Percentiles rank a stretch among this genome's conserved stretches.
These are phyloP conservation scores for Cerrena zonata DNA, from an alignment of 1,284 basidiomycete species.

Conservation along the genomic window DNA sequence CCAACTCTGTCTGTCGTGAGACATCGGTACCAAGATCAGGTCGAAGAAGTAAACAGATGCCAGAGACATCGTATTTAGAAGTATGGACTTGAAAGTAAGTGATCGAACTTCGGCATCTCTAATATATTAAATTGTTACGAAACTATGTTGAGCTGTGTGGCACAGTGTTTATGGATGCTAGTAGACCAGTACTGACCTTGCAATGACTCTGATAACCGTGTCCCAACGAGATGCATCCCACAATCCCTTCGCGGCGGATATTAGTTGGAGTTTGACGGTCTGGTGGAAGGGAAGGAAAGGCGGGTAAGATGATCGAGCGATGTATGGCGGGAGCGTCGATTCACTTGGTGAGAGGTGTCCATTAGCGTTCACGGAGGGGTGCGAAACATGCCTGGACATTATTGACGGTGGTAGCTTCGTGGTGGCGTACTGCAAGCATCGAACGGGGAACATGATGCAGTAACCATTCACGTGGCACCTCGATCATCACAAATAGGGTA, in stretches of 20 bases:
- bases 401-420: not conserved
- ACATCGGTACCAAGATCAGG: conserved; percentile 63
- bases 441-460: no score
- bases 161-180: conserved; percentile 10
- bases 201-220: conserved; percentile 49
- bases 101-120: conserved; percentile 71
- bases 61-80: conserved; percentile 65
- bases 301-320: conserved; percentile 53
- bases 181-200: conserved; percentile 29
- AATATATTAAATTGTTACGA: conserved; percentile 4
- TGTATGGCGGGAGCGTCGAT: not conserved
- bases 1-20: conserved; percentile 57
- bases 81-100: conserved; percentile 65
- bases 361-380: not conserved
- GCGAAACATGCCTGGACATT: not conserved
- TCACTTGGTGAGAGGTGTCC: not conserved
- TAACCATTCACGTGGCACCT: no score
- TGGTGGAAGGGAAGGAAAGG: conserved; percentile 59
- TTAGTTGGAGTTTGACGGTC: conserved; percentile 52
- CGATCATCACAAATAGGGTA: no score
- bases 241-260: conserved; percentile 55
- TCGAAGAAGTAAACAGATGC: conserved; percentile 70
- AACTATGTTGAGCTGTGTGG: not conserved
- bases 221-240: conserved; percentile 70
- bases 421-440: no score